phyloP scores from a whole-genome alignment of 2,329 filamentous ascomycete genomes.

The Aspergillus sergii region DNA sequence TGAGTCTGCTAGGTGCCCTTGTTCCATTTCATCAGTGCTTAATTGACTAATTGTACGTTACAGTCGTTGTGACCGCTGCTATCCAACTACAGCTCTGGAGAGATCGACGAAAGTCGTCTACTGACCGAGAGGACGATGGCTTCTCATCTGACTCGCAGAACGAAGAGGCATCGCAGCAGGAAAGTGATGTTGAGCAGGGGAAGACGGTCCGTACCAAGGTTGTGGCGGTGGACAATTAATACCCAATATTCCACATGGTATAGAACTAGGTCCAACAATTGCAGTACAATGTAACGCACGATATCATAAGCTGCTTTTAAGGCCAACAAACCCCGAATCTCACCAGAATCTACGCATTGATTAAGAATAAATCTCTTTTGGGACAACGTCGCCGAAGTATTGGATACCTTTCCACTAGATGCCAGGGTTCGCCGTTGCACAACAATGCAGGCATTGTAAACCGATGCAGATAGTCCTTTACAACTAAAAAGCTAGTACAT shows the following conservation, averaged over 20 bases:
- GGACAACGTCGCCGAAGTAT: too few species aligned
- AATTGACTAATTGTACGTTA: rapidly evolving
- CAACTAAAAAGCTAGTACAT: rapidly evolving
- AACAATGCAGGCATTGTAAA: too few species aligned
- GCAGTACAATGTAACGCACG: rapidly evolving
- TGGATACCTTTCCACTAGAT: too few species aligned
- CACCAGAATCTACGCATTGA: too few species aligned
- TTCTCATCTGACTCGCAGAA: neutral
- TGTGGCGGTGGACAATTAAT: neutral
- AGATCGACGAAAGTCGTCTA: neutral
- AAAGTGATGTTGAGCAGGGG: neutral
- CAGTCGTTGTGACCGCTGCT: neutral
- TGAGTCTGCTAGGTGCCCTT: slow-evolving; percentile 20
- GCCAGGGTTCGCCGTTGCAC: too few species aligned
- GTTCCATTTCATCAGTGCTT: rapidly evolving
- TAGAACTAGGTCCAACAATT: neutral
- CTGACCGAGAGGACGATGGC: neutral
- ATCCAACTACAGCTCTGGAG: neutral
- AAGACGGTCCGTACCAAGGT: neutral
- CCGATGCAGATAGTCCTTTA: rapidly evolving
- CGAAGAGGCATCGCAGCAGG: neutral
- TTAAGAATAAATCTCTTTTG: too few species aligned
- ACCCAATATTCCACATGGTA: neutral
- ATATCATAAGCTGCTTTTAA: neutral
- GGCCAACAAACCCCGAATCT: too few species aligned